Evolutionary conservation across 148 eudicot species (phyloP).

Genomic region (Fagopyrum tataricum): DNA sequence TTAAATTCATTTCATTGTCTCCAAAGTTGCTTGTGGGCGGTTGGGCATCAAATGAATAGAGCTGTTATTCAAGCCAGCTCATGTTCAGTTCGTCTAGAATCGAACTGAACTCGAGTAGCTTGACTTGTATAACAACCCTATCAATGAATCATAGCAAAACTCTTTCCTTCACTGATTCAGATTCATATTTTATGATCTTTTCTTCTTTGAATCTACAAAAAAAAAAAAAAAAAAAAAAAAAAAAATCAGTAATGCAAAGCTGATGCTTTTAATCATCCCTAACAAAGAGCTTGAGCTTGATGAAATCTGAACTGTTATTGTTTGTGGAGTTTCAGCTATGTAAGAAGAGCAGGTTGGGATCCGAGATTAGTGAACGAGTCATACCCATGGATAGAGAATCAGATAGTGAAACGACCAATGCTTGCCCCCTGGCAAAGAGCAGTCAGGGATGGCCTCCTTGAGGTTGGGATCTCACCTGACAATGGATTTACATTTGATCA

Average conservation of each 20-base stretch:
- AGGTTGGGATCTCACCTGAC: conserved; percentile 69
- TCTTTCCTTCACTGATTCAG: neutral
- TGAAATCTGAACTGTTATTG: conserved; percentile 7
- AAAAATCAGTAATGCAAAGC: neutral
- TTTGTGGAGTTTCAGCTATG: conserved; percentile 36
- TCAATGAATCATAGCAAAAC: neutral
- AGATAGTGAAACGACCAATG: conserved; percentile 58
- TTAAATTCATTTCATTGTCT: neutral
- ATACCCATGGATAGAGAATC: conserved; percentile 84
- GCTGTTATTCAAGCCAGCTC: too few species aligned
- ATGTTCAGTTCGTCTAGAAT: too few species aligned
- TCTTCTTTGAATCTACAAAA: neutral
- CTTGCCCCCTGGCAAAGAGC: conserved; percentile 70
- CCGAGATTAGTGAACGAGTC: conserved; percentile 68
- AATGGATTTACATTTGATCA: conserved; percentile 95
- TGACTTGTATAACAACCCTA: too few species aligned
- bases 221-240: too few species aligned
- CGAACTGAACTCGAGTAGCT: too few species aligned
- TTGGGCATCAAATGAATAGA: conserved; percentile 4
- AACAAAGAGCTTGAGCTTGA: neutral
- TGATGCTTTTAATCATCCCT: neutral
- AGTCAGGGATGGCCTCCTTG: conserved; percentile 62
- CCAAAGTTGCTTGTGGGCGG: neutral
- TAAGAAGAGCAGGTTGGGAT: conserved; percentile 67
- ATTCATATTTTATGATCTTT: neutral